Evolutionary conservation across 768 basidiomycete species (phyloP).

Genomic region (Naganishia vishniacii): DNA sequence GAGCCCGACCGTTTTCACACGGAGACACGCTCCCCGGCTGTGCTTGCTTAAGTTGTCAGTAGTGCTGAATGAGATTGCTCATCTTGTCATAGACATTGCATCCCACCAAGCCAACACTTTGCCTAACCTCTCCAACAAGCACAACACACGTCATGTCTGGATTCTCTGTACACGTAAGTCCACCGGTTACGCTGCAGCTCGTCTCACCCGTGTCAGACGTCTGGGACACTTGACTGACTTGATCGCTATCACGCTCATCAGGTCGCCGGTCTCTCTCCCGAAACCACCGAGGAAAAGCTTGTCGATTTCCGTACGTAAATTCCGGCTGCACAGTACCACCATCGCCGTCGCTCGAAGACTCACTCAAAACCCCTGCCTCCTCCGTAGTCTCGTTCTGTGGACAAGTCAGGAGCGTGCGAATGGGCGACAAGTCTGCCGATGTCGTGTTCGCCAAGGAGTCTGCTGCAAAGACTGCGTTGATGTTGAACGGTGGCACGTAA

Average conservation of each 20-base stretch:
- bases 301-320: conserved; percentile 52
- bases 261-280: conserved; percentile 67
- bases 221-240: too few species aligned
- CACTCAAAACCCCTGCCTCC: neutral
- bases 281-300: conserved; percentile 64
- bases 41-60: too few species aligned
- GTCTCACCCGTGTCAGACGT: neutral
- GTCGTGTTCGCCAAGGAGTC: conserved; percentile 74
- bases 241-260: too few species aligned
- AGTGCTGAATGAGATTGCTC: too few species aligned
- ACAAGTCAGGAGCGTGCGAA: conserved; percentile 55
- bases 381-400: conserved; percentile 64
- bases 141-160: conserved; percentile 15
- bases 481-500: conserved; percentile 56
- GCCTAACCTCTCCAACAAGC: neutral
- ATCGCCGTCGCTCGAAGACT: neutral
- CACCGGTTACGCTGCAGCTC: neutral
- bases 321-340: too few species aligned
- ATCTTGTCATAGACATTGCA: too few species aligned
- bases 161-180: conserved; percentile 20
- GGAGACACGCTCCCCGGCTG: too few species aligned
- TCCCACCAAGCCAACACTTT: too few species aligned
- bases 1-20: too few species aligned
- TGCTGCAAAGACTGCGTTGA: conserved; percentile 77
- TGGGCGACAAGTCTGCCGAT: conserved; percentile 55